Base-by-base conservation (phyloP, 257 asterid genomes). In the Schizonepeta tenuifolia region DNA sequence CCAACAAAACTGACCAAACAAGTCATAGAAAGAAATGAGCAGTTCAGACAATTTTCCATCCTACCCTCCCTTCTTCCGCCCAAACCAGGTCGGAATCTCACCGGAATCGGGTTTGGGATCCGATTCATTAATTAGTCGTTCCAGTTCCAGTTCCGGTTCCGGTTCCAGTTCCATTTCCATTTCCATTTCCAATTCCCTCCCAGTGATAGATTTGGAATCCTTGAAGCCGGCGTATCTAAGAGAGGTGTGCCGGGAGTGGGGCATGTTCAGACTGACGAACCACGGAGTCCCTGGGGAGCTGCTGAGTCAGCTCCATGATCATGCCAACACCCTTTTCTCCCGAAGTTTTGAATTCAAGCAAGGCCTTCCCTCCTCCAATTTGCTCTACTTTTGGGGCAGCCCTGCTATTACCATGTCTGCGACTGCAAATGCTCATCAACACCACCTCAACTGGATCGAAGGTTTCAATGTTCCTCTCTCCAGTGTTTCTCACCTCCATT, bases 361-460 rank as follows among this genome's bases (percentile, higher is more conserved):
- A 55, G 79, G 41, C n/a, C 26, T 78, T 0, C 75, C 83, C 33
- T 65, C 73, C 5, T 20, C 35, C 35, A 97, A 92, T 0, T 60
- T 89, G 0, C 69, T 89, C 24, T 91, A 93, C 67, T 93, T 93
- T 54, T 93, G 96, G 97, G 98, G 98, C 21, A 86, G 84, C 54
- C 94, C 98, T 0, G 91, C 87, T 2, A 31, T 86, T 2, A 79
- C 78, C 3, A 67, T 35, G 77, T 73, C 88, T 6, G 88, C 80
- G 15, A 78, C 88, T 6, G 88, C 80, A 17, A 78, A 75, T 40
- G 84, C 81, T 13, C 53, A 71, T 11, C 51, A 69, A 4, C 72
- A 76, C 14, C 78, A 70, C 58, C 40, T 72, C 6, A 90, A 88
- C 75, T 89, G 95, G 96, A 69, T 93, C 71, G 98, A 93, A 81